Evolutionary conservation across 2,329 filamentous ascomycete genomes (phyloP), one percentile per base, ranked within the genome.

Genomic region (Ophiostoma himal-ulmi): DNA sequence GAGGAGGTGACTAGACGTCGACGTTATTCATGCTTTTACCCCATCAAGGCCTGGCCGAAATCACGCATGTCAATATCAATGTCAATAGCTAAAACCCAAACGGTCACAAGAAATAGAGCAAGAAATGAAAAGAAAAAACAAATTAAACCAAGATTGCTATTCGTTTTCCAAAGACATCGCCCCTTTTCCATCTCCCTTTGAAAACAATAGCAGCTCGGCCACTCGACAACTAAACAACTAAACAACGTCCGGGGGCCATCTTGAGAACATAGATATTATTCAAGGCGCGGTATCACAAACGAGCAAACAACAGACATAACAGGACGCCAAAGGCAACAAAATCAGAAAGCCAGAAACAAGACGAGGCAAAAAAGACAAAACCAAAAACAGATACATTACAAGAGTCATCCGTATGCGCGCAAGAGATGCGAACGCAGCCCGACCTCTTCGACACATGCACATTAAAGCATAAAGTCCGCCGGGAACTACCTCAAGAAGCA

Each of bases 211-310:
- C 30, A 30, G 4, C 30, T 30, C 30, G 30, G 30, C 30, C 30
- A 30, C 30, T 30, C 30, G 30, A 30, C 30, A n/a, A 26, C 1
- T 11, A 30, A 26, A 48, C 13, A 57, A 57, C n/a, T 17, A 10
- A 26, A 13, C 52, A 57, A 20, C 30, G 20, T n/a, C 60, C 60
- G 17, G 57, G 34, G 20, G 20, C 65, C 39, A 67, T 30, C 39
- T 34, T 44, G n/a, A 36, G 11, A 69, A 36, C 52, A 57, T 48
- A 22, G 57, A 67, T 6, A 62, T 52, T 41, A 67, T 67, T 67
- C 68, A 68, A 69, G 60, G 70, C 60, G 67, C 70, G 70, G 70
- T 71, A 71, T 71, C 70, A 69, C 48, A 71, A 67, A 68, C 14
- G 44, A 66, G 36, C n/a, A 44, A 2, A 66, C 22, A 37, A 8